Base-by-base conservation (phyloP, 2,329 filamentous ascomycete species). In the Diaporthe longicolla region DNA sequence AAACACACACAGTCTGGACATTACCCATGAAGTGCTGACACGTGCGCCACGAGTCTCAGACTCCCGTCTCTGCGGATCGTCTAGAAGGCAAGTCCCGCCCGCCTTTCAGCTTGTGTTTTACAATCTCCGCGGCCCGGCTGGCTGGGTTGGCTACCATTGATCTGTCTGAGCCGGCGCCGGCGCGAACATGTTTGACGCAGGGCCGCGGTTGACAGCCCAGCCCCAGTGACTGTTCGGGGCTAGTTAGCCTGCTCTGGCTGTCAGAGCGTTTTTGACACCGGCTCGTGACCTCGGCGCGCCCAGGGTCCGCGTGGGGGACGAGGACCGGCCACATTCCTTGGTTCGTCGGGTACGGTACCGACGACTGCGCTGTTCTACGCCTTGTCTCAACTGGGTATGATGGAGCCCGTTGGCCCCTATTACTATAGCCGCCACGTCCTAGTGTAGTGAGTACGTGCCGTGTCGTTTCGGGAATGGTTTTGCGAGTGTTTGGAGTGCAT, bases 31-130 rank as follows among this genome's bases (percentile, higher is more conserved):
- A 37, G 26, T 63, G 40, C 37, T 63, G 69, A 71, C 57, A 71
- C 69, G 69, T 71, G 69, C 69, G 69, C 69, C 69, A 54, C 69
- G 58, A 52, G 69, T 71, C 69, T 71, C 69, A 61, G 45, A 63
- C 40, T 71, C 69, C 55, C 43, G 69, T 32, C 52, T 61, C 55
- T 58, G 45, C 32, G 45, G 55, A n/a, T 71, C n/a, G 57, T 71
- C 69, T 57, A 63, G 69, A 63, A 63, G 29, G 32, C 48, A 68
- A 40, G 32, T 48, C 32, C 57, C 57, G 57, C 40, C 45, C 17
- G 45, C n/a, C 5, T 68, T 54, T 68, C 63, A 68, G 63, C 63
- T 68, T 68, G 32, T 68, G 63, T 68, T 68, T 68, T 68, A 68
- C 63, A 68, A 68, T 68, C 45, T 68, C 63, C 57, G 68, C 55